phyloP scores from a whole-genome alignment of 1,284 basidiomycete species.

The Sporisorium iseilematis-ciliati region DNA sequence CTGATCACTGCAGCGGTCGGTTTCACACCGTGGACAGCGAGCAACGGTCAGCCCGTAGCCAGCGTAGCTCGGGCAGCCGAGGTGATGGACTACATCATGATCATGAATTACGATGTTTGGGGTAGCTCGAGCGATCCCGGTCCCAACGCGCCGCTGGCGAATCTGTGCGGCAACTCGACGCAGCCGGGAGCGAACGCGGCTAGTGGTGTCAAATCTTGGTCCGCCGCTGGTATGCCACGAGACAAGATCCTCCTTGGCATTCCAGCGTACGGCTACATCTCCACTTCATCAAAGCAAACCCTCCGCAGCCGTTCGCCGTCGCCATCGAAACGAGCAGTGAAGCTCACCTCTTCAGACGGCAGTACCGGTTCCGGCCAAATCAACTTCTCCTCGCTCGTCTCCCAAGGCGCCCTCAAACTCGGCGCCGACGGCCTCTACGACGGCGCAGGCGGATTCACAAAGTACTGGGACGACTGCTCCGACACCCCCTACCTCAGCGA shows the following conservation, averaged over 20 bases:
- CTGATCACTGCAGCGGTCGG: slow-evolving; percentile 59
- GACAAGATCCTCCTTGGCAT: slow-evolving; percentile 62
- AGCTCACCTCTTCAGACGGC: slow-evolving; percentile 23
- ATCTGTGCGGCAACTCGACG: slow-evolving; percentile 60
- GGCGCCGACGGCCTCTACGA: slow-evolving; percentile 35
- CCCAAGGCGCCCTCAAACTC: slow-evolving; percentile 45
- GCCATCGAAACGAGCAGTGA: slow-evolving; percentile 27
- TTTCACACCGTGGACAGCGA: slow-evolving; percentile 41
- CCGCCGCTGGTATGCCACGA: slow-evolving; percentile 59
- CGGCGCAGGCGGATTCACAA: slow-evolving; percentile 47
- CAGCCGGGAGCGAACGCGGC: slow-evolving; percentile 60
- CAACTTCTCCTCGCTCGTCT: slow-evolving; percentile 51
- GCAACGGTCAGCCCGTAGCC: slow-evolving; percentile 46
- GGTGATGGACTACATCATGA: slow-evolving; percentile 58
- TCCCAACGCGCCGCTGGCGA: slow-evolving; percentile 61
- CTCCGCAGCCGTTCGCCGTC: slow-evolving; percentile 20
- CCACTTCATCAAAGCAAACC: slow-evolving; percentile 18
- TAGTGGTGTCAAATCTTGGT: slow-evolving; percentile 58
- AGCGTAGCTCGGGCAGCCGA: slow-evolving; percentile 49
- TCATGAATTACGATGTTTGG: slow-evolving; percentile 68
- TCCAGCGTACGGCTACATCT: slow-evolving; percentile 62
- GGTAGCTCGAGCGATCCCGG: slow-evolving; percentile 47
- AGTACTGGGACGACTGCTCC: slow-evolving; percentile 64
- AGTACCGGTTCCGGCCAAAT: slow-evolving; percentile 51
- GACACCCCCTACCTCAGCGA: slow-evolving; percentile 60